phyloP scores from a whole-genome alignment of 1,284 basidiomycete genomes.

The Xerocomus amazonicus region DNA sequence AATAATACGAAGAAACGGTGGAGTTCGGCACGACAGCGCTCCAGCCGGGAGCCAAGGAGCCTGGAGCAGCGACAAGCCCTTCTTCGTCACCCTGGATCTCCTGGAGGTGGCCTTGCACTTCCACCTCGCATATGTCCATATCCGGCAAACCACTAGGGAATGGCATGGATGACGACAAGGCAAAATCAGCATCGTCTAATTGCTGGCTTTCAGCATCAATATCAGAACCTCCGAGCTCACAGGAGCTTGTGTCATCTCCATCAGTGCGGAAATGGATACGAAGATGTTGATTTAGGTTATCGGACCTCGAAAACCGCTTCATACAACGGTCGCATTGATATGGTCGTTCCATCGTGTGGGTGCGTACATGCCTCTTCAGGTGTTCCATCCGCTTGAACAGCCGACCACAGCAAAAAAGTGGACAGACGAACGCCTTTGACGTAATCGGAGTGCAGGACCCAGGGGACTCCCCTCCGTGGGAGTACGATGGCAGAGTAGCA shows the following conservation, averaged over 20 bases:
- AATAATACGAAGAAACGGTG: slow-evolving; percentile 23
- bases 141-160: slow-evolving; percentile 35
- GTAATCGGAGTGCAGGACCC: slow-evolving; percentile 28
- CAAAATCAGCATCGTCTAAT: slow-evolving; percentile 28
- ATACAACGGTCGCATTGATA: slow-evolving; percentile 70
- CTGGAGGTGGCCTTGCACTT: slow-evolving; percentile 52
- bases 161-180: slow-evolving; percentile 23
- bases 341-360: slow-evolving; percentile 87
- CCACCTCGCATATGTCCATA: slow-evolving; percentile 56
- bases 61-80: slow-evolving; percentile 40
- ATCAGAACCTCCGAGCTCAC: slow-evolving; percentile 26
- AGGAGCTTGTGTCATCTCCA: slow-evolving; percentile 26
- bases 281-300: slow-evolving; percentile 81
- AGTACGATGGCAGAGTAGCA: slow-evolving; percentile 19
- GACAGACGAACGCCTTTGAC: slow-evolving; percentile 73
- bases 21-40: slow-evolving; percentile 7
- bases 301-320: slow-evolving; percentile 80
- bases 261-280: slow-evolving; percentile 66
- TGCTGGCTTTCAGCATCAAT: slow-evolving; percentile 29
- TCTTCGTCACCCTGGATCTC: slow-evolving; percentile 62
- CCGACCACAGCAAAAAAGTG: slow-evolving; percentile 74
- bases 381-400: slow-evolving; percentile 90
- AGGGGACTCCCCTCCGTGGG: slow-evolving; percentile 18
- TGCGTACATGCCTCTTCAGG: slow-evolving; percentile 80
- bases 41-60: slow-evolving; percentile 20